Percentiles rank a stretch among this genome's conserved stretches.
phyloP scores from a whole-genome alignment of 345 rosid genomes.

The rapeseed (Brassica napus) region Da-Ae NC_063450.1:29310001-29310500 shows the following conservation, averaged over 20 bases:
- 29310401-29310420: too few relatives aligned
- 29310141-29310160: background rate
- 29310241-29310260: conserved; percentile 46
- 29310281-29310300: too few relatives aligned
- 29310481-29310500: background rate
- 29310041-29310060: conserved; percentile 14
- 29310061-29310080: background rate
- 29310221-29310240: conserved; percentile 37
- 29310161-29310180: conserved; percentile 14
- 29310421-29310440: too few relatives aligned
- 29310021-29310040: conserved; percentile 1
- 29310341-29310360: too few relatives aligned
- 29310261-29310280: conserved; percentile 24
- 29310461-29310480: too few relatives aligned
- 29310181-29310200: conserved; percentile 36
- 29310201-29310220: conserved; percentile 35
- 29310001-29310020: conserved; percentile 27
- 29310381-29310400: too few relatives aligned
- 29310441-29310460: too few relatives aligned
- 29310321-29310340: too few relatives aligned
- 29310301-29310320: too few relatives aligned
- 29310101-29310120: background rate
- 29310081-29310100: background rate
- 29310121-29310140: background rate
- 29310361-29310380: too few relatives aligned